These are phyloP conservation scores for Tilletia indica DNA, from an alignment of 1,284 basidiomycete genomes.

Conservation along the genomic window DNA sequence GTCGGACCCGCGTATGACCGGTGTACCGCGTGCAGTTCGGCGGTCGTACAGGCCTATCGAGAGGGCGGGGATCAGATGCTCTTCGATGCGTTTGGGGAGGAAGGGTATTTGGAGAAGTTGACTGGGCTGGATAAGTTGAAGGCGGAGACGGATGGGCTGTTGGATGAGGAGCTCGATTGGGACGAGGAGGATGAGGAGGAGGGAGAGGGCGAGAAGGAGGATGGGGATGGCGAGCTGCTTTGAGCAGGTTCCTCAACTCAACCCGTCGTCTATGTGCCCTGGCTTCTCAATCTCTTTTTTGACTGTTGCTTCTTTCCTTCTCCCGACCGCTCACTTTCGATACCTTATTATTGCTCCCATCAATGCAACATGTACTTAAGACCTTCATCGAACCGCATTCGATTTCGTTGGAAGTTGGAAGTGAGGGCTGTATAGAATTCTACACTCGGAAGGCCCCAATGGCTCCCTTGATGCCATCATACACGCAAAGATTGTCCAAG, in stretches of 20 bases:
- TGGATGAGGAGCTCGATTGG: conserved; percentile 37
- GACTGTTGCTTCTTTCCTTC: no score
- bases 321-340: no score
- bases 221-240: conserved; percentile 1
- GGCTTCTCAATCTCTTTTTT: no score
- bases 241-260: neutral
- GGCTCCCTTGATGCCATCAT: conserved; percentile 73
- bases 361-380: no score
- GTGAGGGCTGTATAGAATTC: neutral
- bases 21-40: conserved; percentile 76
- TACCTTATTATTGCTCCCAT: no score
- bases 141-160: conserved; percentile 37
- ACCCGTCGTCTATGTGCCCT: no score
- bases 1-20: conserved; percentile 79
- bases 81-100: conserved; percentile 77
- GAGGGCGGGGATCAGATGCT: conserved; percentile 74
- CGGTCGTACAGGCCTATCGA: conserved; percentile 49
- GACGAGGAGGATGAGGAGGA: conserved; percentile 37
- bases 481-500: conserved; percentile 77
- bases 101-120: conserved; percentile 73
- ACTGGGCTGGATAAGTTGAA: conserved; percentile 75
- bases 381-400: neutral
- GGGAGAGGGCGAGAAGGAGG: conserved; percentile 12
- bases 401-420: neutral
- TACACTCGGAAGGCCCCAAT: conserved; percentile 46